Conservation (phyloP, 2,329 filamentous ascomycete genomes). For the Fusarium veterinarium region DNA sequence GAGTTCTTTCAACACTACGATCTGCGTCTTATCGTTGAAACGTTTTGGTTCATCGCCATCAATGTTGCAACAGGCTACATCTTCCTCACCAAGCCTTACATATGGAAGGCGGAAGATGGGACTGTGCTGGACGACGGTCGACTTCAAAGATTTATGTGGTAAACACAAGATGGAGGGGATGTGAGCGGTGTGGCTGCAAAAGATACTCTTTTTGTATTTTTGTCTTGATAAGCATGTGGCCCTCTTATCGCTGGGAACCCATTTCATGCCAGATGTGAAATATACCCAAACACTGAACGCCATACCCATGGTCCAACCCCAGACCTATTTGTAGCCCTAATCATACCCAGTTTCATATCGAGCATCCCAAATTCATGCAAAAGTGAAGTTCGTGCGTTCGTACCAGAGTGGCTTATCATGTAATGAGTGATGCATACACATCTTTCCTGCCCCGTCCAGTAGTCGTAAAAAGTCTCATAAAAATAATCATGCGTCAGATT, state of each 20-base stretch:
- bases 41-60: conserved; percentile 73
- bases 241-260: conserved; percentile 14
- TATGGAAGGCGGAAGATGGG: conserved; percentile 69
- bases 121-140: conserved; percentile 64
- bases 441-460: not conserved
- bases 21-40: conserved; percentile 69
- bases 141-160: conserved; percentile 88
- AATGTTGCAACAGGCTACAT: conserved; percentile 76
- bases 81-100: conserved; percentile 75
- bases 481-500: conserved; percentile 20
- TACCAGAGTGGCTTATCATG: conserved; percentile 22
- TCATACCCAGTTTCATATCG: conserved; percentile 27
- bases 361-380: conserved; percentile 2
- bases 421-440: conserved; percentile 6
- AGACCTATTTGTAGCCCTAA: conserved; percentile 8
- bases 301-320: conserved; percentile 18
- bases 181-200: conserved; percentile 4
- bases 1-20: conserved; percentile 49
- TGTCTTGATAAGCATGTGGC: conserved; percentile 20
- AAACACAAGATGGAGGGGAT: not conserved
- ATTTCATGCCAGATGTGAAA: conserved; percentile 12
- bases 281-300: conserved; percentile 30
- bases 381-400: conserved; percentile 19
- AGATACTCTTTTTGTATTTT: conserved; percentile 39
- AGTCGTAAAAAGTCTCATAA: not conserved